Percentiles rank a stretch among this genome's conserved stretches.
These are phyloP conservation scores for Chlorencoelia australis DNA, from an alignment of 2,329 filamentous ascomycete genomes.

Conservation along the genomic window DNA sequence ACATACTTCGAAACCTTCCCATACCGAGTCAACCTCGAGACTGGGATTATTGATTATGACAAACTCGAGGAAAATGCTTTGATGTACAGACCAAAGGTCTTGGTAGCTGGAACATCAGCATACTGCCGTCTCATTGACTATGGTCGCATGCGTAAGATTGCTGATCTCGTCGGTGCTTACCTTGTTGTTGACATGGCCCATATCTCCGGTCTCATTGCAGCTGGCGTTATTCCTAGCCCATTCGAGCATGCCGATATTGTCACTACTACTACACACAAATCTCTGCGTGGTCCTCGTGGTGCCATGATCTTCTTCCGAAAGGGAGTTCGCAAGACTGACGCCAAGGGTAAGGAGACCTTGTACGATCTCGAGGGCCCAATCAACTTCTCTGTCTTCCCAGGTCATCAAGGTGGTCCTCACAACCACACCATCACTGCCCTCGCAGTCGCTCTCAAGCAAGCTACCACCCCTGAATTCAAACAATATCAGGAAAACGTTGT, in stretches of 20 bases:
- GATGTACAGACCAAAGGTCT: slow-evolving; percentile 90
- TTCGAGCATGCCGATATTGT: slow-evolving; percentile 92
- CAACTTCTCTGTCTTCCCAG: slow-evolving; percentile 98
- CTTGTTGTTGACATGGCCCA: slow-evolving; percentile 97
- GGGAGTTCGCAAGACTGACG: slow-evolving; percentile 79
- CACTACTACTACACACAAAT: slow-evolving; percentile 98
- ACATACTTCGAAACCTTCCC: slow-evolving; percentile 99
- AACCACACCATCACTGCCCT: slow-evolving; percentile 99
- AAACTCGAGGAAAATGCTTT: slow-evolving; percentile 79
- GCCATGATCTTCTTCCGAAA: slow-evolving; percentile 99
- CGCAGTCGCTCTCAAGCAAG: slow-evolving; percentile 90
- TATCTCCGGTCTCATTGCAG: slow-evolving; percentile 91
- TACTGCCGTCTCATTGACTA: slow-evolving; percentile 99
- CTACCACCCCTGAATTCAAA: slow-evolving; percentile 81
- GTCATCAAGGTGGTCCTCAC: slow-evolving; percentile 96
- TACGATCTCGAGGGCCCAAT: slow-evolving; percentile 95
- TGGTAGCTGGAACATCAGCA: slow-evolving; percentile 92
- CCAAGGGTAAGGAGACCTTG: slow-evolving; percentile 82
- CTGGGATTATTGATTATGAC: slow-evolving; percentile 96
- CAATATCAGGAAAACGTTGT: slow-evolving; percentile 89
- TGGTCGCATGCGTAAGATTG: slow-evolving; percentile 88
- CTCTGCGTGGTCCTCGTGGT: slow-evolving; percentile 88
- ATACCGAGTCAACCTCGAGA: slow-evolving; percentile 81
- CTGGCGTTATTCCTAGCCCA: slow-evolving; percentile 84
- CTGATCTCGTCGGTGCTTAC: slow-evolving; percentile 87